Evolutionary conservation across 2,329 filamentous ascomycete genomes (phyloP).

Genomic region (Paracorniculantispora psalliotae): DNA sequence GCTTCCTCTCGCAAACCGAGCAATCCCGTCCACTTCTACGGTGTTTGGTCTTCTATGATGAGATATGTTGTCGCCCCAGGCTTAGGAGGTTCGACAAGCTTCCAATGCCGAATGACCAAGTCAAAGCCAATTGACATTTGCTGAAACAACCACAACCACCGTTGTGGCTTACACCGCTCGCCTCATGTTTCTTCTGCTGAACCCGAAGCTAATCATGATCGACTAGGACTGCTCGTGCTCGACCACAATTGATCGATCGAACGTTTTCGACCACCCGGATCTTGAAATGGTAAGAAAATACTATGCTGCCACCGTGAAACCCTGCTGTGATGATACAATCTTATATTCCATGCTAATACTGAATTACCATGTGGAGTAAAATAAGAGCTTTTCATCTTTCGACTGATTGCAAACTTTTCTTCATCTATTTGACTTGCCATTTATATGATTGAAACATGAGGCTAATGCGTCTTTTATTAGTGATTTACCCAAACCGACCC

Average conservation of each 20-base stretch:
- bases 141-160: constrained; percentile 31
- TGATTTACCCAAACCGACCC: neutral
- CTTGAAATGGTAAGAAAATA: constrained; percentile 26
- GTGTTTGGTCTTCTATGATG: constrained; percentile 31
- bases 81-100: constrained; percentile 44
- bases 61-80: constrained; percentile 46
- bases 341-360: constrained; percentile 75
- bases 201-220: neutral
- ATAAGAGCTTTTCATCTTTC: constrained; percentile 82
- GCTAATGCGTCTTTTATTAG: constrained; percentile 18
- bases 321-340: constrained; percentile 57
- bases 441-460: constrained; percentile 11
- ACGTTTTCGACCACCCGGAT: too few species aligned
- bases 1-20: neutral
- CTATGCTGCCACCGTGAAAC: neutral
- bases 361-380: constrained; percentile 63
- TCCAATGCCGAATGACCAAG: constrained; percentile 45
- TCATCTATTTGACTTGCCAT: constrained; percentile 20
- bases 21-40: neutral
- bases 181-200: neutral
- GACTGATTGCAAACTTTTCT: constrained; percentile 51
- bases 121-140: constrained; percentile 52
- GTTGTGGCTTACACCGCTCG: constrained; percentile 6
- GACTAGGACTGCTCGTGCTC: neutral
- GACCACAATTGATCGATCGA: neutral